These are phyloP conservation scores for Boletus smithii DNA, from an alignment of 1,284 basidiomycete species.

Conservation along the genomic window DNA sequence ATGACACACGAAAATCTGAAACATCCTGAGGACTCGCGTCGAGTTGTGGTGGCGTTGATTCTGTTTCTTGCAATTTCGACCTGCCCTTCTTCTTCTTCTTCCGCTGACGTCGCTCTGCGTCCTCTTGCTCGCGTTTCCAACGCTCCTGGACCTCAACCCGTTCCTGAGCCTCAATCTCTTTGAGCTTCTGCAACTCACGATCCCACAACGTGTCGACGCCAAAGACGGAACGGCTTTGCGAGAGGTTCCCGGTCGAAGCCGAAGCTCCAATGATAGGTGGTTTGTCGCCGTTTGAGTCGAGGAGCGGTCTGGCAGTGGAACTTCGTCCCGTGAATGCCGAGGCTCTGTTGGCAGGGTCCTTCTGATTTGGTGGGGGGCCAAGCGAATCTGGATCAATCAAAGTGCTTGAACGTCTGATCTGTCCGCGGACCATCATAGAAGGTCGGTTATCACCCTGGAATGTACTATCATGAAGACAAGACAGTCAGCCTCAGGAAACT, in stretches of 20 bases:
- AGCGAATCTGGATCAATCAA: constrained; percentile 69
- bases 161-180: constrained; percentile 66
- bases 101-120: constrained; percentile 39
- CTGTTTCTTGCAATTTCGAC: constrained; percentile 43
- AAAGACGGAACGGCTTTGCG: constrained; percentile 68
- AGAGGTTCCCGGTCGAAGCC: constrained; percentile 29
- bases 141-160: constrained; percentile 49
- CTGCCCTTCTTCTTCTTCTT: constrained; percentile 44
- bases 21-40: constrained; percentile 12
- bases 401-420: constrained; percentile 54
- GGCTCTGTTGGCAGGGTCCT: constrained; percentile 22
- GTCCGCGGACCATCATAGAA: constrained; percentile 76
- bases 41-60: constrained; percentile 18
- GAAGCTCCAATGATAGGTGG: constrained; percentile 30
- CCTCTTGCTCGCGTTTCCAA: constrained; percentile 42
- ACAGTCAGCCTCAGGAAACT: constrained; percentile 11
- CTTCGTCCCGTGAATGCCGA: constrained; percentile 43
- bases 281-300: constrained; percentile 49
- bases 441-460: constrained; percentile 75
- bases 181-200: constrained; percentile 69
- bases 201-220: constrained; percentile 82
- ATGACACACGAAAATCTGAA: constrained; percentile 34
- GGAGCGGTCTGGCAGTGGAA: constrained; percentile 56
- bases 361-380: constrained; percentile 28
- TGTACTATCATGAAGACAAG: constrained; percentile 41